phyloP scores from a whole-genome alignment of 176 grass and related monocot genomes.

The Oryza australiensis region DNA sequence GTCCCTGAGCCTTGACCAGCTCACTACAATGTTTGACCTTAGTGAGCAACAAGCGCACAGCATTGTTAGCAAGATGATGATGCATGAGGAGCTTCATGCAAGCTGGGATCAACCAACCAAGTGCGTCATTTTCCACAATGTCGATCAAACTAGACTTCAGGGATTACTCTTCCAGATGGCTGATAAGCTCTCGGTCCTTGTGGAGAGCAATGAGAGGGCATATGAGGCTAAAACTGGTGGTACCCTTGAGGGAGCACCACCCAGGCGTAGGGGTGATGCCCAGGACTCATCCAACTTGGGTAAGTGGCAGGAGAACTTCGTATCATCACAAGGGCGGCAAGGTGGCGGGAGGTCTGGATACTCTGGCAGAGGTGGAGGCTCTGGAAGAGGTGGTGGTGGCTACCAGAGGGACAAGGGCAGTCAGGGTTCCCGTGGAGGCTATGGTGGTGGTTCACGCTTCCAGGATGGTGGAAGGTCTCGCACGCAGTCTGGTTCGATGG shows the following conservation, averaged over 20 bases:
- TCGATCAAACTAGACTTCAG: conserved; percentile 89
- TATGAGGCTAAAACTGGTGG: conserved; percentile 95
- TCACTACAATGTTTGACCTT: conserved; percentile 88
- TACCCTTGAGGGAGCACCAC: conserved; percentile 71
- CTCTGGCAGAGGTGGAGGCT: conserved; percentile 53
- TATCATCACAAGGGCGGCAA: conserved; percentile 56
- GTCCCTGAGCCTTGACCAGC: conserved; percentile 71
- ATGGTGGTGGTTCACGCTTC: conserved; percentile 48
- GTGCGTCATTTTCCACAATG: conserved; percentile 88
- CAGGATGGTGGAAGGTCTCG: conserved; percentile 57
- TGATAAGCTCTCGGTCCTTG: conserved; percentile 81
- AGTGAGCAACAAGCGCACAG: conserved; percentile 68
- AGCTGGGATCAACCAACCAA: conserved; percentile 93
- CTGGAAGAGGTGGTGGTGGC: conserved; percentile 49
- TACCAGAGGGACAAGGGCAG: conserved; percentile 64
- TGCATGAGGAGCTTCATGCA: conserved; percentile 83
- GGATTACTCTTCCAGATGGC: conserved; percentile 90
- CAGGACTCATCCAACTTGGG: conserved; percentile 59
- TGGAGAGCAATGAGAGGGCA: conserved; percentile 86
- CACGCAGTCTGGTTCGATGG: conserved; percentile 24
- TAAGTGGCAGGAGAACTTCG: conserved; percentile 82
- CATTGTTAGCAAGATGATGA: conserved; percentile 94
- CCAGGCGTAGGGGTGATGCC: conserved; percentile 67
- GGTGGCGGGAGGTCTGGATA: conserved; percentile 66
- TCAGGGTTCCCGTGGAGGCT: conserved; percentile 55